phyloP scores from a whole-genome alignment of 164 flowering plant genomes.

The Warburgia ugandensis region DNA sequence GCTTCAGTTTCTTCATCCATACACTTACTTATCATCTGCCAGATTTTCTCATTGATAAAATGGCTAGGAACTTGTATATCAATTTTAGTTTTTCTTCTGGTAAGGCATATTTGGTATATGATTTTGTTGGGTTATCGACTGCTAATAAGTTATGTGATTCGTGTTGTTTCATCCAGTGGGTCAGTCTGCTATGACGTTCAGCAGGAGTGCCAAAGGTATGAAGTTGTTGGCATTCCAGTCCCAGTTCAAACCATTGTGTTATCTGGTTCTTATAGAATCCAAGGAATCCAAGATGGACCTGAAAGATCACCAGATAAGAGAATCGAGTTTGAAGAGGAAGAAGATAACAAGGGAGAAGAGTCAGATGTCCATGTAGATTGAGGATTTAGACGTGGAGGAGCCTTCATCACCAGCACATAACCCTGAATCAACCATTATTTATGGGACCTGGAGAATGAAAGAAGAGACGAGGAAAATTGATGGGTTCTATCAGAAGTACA shows the following conservation, averaged over 20 bases:
- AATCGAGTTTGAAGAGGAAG: constrained; percentile 3
- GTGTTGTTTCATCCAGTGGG: constrained; percentile 1
- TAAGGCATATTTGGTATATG: constrained; percentile 8
- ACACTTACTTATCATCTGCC: constrained; percentile 38
- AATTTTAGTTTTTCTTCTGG: constrained; percentile 4
- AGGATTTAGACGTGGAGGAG: too few species aligned
- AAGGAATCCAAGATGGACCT: not conserved
- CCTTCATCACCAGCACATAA: too few species aligned
- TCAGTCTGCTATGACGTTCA: constrained; percentile 7
- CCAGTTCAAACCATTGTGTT: constrained; percentile 8
- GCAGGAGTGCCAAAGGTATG: too few species aligned
- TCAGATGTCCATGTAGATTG: not conserved
- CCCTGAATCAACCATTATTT: too few species aligned
- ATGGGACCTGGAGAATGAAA: too few species aligned
- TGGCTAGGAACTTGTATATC: constrained; percentile 11
- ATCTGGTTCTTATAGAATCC: constrained; percentile 1
- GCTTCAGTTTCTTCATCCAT: constrained; percentile 43
- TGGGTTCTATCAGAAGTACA: constrained; percentile 28
- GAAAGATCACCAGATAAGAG: constrained; percentile 3
- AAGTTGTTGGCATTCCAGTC: too few species aligned
- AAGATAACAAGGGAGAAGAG: not conserved
- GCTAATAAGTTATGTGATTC: not conserved
- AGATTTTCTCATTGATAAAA: constrained; percentile 29
- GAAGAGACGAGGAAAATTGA: constrained; percentile 17
- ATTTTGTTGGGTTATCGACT: constrained; percentile 4